Percentiles rank a stretch among this genome's conserved stretches.
Conservation (phyloP, 331 rosid species). For the Pyrus hybrid region DNA sequence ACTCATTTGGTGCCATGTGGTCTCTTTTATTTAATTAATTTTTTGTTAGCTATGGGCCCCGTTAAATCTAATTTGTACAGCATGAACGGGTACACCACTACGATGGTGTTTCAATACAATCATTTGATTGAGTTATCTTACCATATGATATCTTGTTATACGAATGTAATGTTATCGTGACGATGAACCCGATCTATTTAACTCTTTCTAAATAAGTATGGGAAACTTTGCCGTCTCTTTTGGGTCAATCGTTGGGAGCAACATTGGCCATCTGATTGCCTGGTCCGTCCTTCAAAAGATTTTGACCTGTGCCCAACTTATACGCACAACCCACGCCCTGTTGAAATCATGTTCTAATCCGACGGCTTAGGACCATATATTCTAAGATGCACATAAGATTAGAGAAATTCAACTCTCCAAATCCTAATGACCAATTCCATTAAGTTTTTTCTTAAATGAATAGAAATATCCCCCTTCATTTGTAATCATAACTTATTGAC, state of each 20-base stretch:
- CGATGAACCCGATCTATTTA: accelerated
- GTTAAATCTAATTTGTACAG: slow-evolving; percentile 17
- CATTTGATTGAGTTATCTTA: too few species aligned
- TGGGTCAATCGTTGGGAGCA: background rate
- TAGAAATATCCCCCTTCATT: background rate
- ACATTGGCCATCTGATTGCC: slow-evolving; percentile 15
- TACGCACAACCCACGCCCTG: background rate
- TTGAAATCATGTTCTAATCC: slow-evolving; percentile 19
- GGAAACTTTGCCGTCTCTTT: background rate
- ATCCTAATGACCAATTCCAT: background rate
- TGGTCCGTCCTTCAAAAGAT: slow-evolving; percentile 15
- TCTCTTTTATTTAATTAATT: background rate
- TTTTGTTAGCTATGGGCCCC: slow-evolving; percentile 16
- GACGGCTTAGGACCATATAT: slow-evolving; percentile 15
- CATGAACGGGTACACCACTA: background rate
- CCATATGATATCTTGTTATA: background rate
- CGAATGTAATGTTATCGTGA: accelerated
- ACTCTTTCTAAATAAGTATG: too few species aligned
- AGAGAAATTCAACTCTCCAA: background rate
- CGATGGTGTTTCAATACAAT: too few species aligned
- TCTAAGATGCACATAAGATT: background rate
- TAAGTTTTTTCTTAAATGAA: background rate
- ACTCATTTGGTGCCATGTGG: slow-evolving; percentile 47
- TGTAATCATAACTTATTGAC: too few species aligned
- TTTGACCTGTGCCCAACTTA: slow-evolving; percentile 9